Conservation (phyloP, 306 rosid species). For the Carpinus fangiana region DNA sequence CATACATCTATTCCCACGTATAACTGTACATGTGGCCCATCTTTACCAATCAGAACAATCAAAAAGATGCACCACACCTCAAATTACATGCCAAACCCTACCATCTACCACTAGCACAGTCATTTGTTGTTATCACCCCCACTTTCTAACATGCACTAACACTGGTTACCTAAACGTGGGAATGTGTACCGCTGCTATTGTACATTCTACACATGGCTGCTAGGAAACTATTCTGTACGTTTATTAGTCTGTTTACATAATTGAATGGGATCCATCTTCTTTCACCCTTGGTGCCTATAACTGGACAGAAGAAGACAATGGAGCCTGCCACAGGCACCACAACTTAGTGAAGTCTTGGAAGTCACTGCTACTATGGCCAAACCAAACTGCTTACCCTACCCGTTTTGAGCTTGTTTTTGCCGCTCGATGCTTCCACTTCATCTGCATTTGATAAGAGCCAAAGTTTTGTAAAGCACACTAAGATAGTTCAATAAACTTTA, state of each 20-base stretch:
- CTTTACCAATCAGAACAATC: conserved; percentile 29
- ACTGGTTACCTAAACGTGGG: conserved; percentile 40
- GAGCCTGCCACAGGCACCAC: conserved; percentile 33
- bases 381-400: conserved; percentile 29
- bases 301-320: conserved; percentile 20
- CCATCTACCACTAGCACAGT: conserved; percentile 44
- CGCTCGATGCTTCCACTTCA: conserved; percentile 66
- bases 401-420: conserved; percentile 52
- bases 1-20: conserved; percentile 52
- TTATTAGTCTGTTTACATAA: conserved; percentile 40
- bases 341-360: conserved; percentile 24
- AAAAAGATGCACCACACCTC: conserved; percentile 40
- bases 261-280: conserved; percentile 38
- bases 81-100: conserved; percentile 56
- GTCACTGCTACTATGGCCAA: conserved; percentile 17
- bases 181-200: conserved; percentile 46
- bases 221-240: conserved; percentile 28
- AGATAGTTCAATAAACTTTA: neutral
- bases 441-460: conserved; percentile 52
- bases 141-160: conserved; percentile 26
- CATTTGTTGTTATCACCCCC: conserved; percentile 43
- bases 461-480: conserved; percentile 9
- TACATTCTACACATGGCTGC: conserved; percentile 48
- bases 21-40: conserved; percentile 59
- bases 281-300: conserved; percentile 23